Evolutionary conservation across 2,329 filamentous ascomycete genomes (phyloP), one percentile per base, ranked within the genome.

Genomic region (Whalleya microplaca): DNA sequence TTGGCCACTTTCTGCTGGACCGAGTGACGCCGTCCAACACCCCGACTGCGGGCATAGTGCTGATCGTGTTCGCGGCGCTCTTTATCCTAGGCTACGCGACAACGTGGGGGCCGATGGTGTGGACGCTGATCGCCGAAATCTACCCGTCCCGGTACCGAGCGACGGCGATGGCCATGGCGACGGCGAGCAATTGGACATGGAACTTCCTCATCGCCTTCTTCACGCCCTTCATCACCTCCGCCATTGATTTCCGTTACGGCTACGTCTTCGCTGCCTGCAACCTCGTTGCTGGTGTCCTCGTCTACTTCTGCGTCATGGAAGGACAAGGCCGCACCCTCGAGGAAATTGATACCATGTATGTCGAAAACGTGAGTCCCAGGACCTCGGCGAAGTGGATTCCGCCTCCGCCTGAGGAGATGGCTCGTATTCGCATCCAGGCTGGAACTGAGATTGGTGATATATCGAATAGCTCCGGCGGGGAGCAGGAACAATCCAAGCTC

Each of bases 271-370:
- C 88, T 0, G 87, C 80, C 0, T 91, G 88, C 68, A 89, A 90
- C 64, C 75, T 90, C 18, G 76, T 83, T 0, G 88, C 83, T 0
- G 83, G 84, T 0, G 61, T 85, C 0, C 72, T 92, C 12, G 87
- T 92, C 27, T 93, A 88, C 76, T 90, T 93, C 74, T 92, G 92
- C 71, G 82, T 92, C 50, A 85, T 89, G 53, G 90, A 93, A 70
- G 86, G 84, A 45, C 86, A 90, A 68, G 89, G 87, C 50, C 83
- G 89, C 5, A 87, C 84, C 0, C 79, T 94, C 1, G 90, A 94
- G 74, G 89, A 93, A 71, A 89, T 94, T 53, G 90, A 94, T 66
- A 88, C 85, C 46, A 90, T 90, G 87, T 92, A 92, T 63, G 78
- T 90, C 37, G 77, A 87, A 48, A 76, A 76, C 21, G 85, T 91